Conservation (phyloP, 2,329 filamentous ascomycete species). For the Atkinsonella texensis region DNA sequence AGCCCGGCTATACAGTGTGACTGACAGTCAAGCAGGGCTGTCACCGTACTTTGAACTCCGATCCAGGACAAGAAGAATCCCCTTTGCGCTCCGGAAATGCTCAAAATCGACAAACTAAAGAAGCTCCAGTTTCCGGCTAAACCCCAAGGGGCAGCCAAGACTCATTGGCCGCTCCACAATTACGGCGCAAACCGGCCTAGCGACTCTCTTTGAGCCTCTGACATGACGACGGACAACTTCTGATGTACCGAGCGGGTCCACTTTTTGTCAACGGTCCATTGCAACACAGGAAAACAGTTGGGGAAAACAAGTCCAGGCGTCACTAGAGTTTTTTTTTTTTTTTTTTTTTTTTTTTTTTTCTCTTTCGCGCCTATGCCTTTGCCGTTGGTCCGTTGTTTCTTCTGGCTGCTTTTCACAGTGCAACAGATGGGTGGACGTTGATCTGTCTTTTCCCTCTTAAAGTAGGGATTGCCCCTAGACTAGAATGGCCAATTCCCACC, state of each 20-base stretch:
- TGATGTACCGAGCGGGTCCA: background rate
- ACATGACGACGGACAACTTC: background rate
- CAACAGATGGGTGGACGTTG: background rate
- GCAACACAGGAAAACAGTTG: background rate
- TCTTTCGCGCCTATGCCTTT: background rate
- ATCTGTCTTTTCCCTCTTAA: background rate
- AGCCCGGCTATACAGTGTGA: background rate
- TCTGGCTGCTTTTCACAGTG: background rate
- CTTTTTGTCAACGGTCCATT: background rate
- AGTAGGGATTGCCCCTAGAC: background rate
- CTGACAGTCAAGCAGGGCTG: background rate
- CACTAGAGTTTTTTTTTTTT: background rate
- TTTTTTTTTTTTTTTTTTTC: too few relatives aligned
- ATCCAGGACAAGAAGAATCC: background rate
- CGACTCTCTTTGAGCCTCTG: background rate
- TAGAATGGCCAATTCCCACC: background rate
- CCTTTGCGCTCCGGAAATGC: background rate
- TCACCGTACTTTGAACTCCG: background rate
- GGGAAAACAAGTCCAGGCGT: background rate
- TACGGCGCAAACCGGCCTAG: background rate
- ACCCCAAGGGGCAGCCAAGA: slow-evolving; percentile 11
- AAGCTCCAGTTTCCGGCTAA: slow-evolving; percentile 3
- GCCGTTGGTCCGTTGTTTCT: background rate
- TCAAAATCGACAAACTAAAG: background rate
- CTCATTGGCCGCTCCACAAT: slow-evolving; percentile 4